These are phyloP conservation scores for Cadophora sp. DNA, from an alignment of 2,329 filamentous ascomycete species.

Conservation along the genomic window DNA sequence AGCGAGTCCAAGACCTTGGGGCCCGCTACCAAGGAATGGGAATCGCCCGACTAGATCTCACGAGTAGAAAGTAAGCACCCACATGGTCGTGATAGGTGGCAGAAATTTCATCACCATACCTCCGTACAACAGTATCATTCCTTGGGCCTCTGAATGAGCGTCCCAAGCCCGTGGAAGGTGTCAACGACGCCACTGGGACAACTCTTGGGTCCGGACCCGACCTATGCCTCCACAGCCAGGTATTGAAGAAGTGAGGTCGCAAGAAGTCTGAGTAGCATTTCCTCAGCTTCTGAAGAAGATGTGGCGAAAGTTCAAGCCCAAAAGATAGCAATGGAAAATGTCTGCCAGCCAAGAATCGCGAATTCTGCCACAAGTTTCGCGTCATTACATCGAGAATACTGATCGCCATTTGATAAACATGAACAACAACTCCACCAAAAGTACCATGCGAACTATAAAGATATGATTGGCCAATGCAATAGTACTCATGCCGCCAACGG, in stretches of 20 bases:
- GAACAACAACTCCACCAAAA: not conserved
- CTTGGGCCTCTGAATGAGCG: not conserved
- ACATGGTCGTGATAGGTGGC: slow-evolving; percentile 8
- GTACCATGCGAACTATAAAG: not conserved
- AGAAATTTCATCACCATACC: slow-evolving; percentile 13
- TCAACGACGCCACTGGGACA: not conserved
- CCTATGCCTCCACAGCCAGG: not conserved
- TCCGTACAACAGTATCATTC: not conserved
- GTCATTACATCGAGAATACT: slow-evolving; percentile 1
- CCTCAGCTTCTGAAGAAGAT: not conserved
- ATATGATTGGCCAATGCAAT: not conserved
- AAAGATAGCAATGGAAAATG: not conserved
- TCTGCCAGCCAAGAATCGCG: slow-evolving; percentile 15
- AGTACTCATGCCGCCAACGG: not conserved
- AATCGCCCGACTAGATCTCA: not conserved
- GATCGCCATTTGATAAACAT: not conserved
- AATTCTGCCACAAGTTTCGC: slow-evolving; percentile 10
- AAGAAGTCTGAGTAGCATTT: too few relatives aligned
- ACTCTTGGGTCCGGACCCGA: not conserved
- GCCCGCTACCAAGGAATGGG: not conserved
- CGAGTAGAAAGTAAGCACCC: not conserved
- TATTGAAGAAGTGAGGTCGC: too few relatives aligned
- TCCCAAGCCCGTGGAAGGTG: not conserved
- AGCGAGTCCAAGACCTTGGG: not conserved
- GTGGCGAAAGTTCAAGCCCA: too few relatives aligned